Conservation (phyloP, 352 stramenopile genomes). For the Globisporangium lucens region DNA sequence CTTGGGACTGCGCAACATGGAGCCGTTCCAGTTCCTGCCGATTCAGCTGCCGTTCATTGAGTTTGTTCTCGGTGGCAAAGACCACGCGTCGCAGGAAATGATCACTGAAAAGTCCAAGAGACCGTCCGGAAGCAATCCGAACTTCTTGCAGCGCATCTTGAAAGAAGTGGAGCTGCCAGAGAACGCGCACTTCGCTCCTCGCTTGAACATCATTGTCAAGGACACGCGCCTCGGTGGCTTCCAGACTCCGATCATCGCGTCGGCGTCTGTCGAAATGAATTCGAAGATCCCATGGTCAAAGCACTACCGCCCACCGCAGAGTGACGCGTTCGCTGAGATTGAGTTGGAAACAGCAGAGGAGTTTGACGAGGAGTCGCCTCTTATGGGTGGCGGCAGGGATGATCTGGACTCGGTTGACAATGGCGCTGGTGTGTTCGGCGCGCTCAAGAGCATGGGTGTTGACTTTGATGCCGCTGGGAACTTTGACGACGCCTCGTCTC, state of each 20-base stretch:
- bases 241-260: conserved; percentile 80
- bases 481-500: conserved; percentile 55
- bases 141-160: conserved; percentile 89
- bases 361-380: conserved; percentile 47
- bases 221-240: conserved; percentile 88
- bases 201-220: conserved; percentile 88
- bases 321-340: conserved; percentile 63
- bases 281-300: conserved; percentile 83
- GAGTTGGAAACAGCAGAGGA: conserved; percentile 62
- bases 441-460: conserved; percentile 82
- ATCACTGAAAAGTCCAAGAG: conserved; percentile 85
- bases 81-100: conserved; percentile 78
- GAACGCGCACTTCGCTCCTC: conserved; percentile 85
- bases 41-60: conserved; percentile 87
- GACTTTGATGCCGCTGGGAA: conserved; percentile 65
- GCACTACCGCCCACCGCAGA: conserved; percentile 66
- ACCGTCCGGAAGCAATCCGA: conserved; percentile 79
- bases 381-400: conserved; percentile 31
- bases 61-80: conserved; percentile 85
- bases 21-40: conserved; percentile 86
- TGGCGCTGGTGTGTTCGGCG: conserved; percentile 82
- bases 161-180: conserved; percentile 86
- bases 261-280: conserved; percentile 81
- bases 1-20: conserved; percentile 81
- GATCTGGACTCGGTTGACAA: conserved; percentile 57